These are phyloP conservation scores for Aspergillus ustus DNA, from an alignment of 2,329 filamentous ascomycete species.

Conservation along the genomic window DNA sequence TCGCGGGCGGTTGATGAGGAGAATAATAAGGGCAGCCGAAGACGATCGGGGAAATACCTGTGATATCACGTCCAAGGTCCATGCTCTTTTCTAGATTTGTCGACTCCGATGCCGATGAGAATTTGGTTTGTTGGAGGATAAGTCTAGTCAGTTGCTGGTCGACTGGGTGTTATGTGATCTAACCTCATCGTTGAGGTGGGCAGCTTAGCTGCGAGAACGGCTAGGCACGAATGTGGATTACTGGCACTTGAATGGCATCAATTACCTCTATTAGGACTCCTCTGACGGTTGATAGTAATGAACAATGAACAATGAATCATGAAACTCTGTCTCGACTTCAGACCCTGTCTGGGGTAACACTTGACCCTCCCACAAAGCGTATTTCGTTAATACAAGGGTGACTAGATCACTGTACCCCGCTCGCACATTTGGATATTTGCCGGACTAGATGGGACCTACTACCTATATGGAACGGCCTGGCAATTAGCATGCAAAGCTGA, in stretches of 20 bases:
- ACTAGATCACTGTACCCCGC: too few species aligned
- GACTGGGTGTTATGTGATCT: constrained; percentile 16
- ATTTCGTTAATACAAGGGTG: too few species aligned
- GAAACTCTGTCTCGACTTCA: background rate
- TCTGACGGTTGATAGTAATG: constrained; percentile 1
- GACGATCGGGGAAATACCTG: background rate
- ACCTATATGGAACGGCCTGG: too few species aligned
- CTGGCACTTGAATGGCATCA: background rate
- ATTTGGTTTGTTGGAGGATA: background rate
- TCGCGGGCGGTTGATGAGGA: constrained; percentile 39
- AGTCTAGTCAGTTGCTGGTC: constrained; percentile 18
- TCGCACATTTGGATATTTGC: too few species aligned
- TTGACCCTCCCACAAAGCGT: too few species aligned
- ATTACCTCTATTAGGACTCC: background rate
- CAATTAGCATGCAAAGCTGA: too few species aligned
- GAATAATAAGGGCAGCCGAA: background rate
- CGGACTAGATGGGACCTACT: too few species aligned
- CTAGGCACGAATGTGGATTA: background rate
- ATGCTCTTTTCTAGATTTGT: background rate
- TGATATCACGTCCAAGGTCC: background rate
- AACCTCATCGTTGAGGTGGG: background rate
- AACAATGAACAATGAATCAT: background rate
- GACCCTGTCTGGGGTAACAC: too few species aligned
- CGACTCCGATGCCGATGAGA: background rate
- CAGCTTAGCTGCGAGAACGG: background rate